Conservation (phyloP, 1,284 basidiomycete genomes). For the Omphalotus olearius region DNA sequence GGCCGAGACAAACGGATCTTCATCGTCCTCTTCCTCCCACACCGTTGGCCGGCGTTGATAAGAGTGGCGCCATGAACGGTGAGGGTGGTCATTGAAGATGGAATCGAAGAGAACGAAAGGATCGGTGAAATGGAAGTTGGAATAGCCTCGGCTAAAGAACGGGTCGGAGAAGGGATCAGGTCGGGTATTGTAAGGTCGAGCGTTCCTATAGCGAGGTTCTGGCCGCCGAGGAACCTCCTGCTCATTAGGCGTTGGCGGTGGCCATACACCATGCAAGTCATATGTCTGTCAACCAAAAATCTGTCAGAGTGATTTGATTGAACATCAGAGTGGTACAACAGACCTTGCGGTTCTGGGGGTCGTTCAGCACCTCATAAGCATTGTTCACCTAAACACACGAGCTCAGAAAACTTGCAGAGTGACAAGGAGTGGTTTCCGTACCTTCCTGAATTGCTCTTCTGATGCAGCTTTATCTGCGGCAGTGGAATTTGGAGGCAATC, state of each 20-base stretch:
- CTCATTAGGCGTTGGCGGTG: constrained; percentile 58
- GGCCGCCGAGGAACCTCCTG: constrained; percentile 32
- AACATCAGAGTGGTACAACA: constrained; percentile 8
- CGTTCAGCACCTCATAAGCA: constrained; percentile 47
- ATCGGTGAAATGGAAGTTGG: constrained; percentile 52
- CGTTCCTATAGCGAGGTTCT: constrained; percentile 21
- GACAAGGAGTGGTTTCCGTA: constrained; percentile 15
- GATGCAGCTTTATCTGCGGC: constrained; percentile 34
- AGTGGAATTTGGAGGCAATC: constrained; percentile 32
- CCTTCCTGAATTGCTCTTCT: constrained; percentile 45
- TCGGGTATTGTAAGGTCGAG: constrained; percentile 26
- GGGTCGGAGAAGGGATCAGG: constrained; percentile 25
- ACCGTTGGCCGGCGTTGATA: constrained; percentile 22
- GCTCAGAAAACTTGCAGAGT: not conserved
- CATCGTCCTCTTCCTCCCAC: constrained; percentile 18
- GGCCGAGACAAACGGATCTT: constrained; percentile 24
- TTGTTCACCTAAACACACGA: constrained; percentile 37
- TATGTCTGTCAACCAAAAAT: constrained; percentile 42
- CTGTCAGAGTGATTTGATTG: constrained; percentile 1
- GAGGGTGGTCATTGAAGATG: constrained; percentile 51
- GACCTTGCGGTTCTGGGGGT: constrained; percentile 40
- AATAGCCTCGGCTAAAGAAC: constrained; percentile 23
- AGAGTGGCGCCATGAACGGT: constrained; percentile 17
- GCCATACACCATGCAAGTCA: constrained; percentile 68
- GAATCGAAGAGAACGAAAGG: constrained; percentile 69